Evolutionary conservation across 495 filamentous ascomycete species (phyloP), one percentile per base, ranked within the genome.

Genomic region (Tricharina praecox): DNA sequence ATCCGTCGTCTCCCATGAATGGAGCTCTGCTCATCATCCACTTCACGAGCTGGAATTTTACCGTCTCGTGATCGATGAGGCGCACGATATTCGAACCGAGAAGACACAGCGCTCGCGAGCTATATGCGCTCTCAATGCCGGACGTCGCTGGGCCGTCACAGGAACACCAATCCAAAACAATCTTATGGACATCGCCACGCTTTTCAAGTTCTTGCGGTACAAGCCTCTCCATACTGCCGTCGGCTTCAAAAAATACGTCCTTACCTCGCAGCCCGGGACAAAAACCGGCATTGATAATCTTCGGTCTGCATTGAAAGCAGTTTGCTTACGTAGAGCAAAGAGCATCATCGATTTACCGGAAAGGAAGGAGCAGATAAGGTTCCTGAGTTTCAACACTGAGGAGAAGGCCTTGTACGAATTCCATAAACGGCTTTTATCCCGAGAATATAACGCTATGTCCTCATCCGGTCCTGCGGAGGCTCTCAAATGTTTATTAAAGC

Each of bases 401-500:
- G 73, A 77, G 61, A 67, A 61, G 24, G 56, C 52, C 10, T 53
- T 76, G 21, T 76, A 76, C 54, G 64, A 75, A 23, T 61, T 57
- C 65, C 0, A 67, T 66, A 59, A 70, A 64, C 24, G 70, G 68
- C 5, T 55, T 63, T 43, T 68, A 71, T 25, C 63, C 67, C 19
- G 67, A 68, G 13, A 56, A 72, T 37, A 63, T 66, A n/a, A 24
- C 4, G 20, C 13, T 16, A 18, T 39, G 24, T 33, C 20, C 38
- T 28, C 2, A 4, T n/a, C n/a, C n/a, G n/a, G n/a, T n/a, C n/a
- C n/a, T n/a, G 11, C 15, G 30, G 81, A 88, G 46, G 82, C 94
- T 48, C 64, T 95, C 34, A 82, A 81, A 50, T 78, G 82, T 3
- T 87, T 94, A 64, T 75, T 87, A 56, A 81, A 82, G 36, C 72